Base-by-base conservation (phyloP, 2,329 filamentous ascomycete species). In the Pseudomassariella vexata region DNA sequence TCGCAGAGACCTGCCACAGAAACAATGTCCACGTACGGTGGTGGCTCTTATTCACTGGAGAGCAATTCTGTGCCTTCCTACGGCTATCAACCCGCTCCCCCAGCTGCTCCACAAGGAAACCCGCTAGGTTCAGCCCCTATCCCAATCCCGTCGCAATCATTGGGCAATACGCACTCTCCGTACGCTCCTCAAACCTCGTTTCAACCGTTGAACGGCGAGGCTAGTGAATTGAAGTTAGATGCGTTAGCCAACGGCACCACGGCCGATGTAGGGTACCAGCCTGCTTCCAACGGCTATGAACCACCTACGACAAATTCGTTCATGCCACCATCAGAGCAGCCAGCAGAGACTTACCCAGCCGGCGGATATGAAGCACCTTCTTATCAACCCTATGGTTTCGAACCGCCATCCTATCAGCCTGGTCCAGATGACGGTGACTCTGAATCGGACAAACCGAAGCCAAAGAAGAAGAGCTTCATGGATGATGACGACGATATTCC, bases 401-500 rank as follows among this genome's bases (percentile, higher is more conserved):
- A 76, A 40, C 70, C 74, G 2, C 72, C 72, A 0, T 70, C 73
- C 2, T 70, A 76, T 28, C 67, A 79, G 16, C 67, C 76, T 3
- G 65, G 67, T 5, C 53, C 61, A 2, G 62, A 65, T 12, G 57
- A 63, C 10, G 68, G 69, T 11, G 66, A 72, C 6, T 58, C 53
- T 3, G 57, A 59, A 5, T 63, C 63, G 9, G 58, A 66, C 16
- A 63, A 66, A 8, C 65, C 72, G 6, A 81, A 75, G 45, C 66
- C 72, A 0, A 85, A 85, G 59, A 85, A 85, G 62, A 88, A 84
- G 55, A 78, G 75, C 15, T 79, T 87, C 47, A 85, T 92, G 73
- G 82, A 90, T 49, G 82, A 90, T 42, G 85, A 90, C 18, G 84
- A 86, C 16, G 76, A 84, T 37, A 70, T 84, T 25, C 65, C 76